Evolutionary conservation across 2,329 filamentous ascomycete genomes (phyloP).

Genomic region (Ophiognomonia clavigignenti-juglandacearum): DNA sequence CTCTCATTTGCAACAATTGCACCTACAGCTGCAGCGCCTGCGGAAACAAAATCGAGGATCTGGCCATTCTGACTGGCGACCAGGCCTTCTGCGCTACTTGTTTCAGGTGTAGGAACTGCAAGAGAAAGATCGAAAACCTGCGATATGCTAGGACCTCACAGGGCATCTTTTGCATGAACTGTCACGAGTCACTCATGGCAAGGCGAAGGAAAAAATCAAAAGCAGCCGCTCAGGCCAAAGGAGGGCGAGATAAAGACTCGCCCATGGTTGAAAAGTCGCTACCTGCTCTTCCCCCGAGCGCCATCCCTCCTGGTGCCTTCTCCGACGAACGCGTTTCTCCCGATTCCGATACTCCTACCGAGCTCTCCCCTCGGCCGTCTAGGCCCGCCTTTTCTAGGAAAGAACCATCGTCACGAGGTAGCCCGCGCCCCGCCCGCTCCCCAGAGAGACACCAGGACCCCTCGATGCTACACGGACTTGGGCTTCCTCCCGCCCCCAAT

Average conservation of each 20-base stretch:
- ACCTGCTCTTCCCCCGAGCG: constrained; percentile 80
- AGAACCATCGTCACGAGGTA: constrained; percentile 52
- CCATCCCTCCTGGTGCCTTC: constrained; percentile 58
- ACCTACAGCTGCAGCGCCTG: constrained; percentile 98
- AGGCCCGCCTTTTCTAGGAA: constrained; percentile 44
- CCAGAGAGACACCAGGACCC: constrained; percentile 45
- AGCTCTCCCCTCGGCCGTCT: constrained; percentile 59
- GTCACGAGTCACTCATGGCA: constrained; percentile 95
- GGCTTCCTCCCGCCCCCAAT: constrained; percentile 62
- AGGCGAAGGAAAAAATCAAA: constrained; percentile 83
- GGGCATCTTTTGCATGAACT: constrained; percentile 99
- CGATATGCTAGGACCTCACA: constrained; percentile 96
- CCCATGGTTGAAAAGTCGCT: constrained; percentile 84
- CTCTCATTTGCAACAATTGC: constrained; percentile 98
- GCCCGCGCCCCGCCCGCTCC: constrained; percentile 47
- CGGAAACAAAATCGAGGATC: constrained; percentile 94
- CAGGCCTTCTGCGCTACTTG: constrained; percentile 97
- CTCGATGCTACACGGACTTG: constrained; percentile 53
- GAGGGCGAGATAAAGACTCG: constrained; percentile 58
- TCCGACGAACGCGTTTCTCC: constrained; percentile 54
- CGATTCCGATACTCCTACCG: constrained; percentile 63
- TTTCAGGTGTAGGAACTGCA: constrained; percentile 97
- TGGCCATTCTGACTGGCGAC: constrained; percentile 94
- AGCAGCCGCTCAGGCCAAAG: constrained; percentile 55
- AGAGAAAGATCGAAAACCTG: constrained; percentile 96